These are phyloP conservation scores for Tilletia setariae DNA, from an alignment of 1,284 basidiomycete species.

Conservation along the genomic window DNA sequence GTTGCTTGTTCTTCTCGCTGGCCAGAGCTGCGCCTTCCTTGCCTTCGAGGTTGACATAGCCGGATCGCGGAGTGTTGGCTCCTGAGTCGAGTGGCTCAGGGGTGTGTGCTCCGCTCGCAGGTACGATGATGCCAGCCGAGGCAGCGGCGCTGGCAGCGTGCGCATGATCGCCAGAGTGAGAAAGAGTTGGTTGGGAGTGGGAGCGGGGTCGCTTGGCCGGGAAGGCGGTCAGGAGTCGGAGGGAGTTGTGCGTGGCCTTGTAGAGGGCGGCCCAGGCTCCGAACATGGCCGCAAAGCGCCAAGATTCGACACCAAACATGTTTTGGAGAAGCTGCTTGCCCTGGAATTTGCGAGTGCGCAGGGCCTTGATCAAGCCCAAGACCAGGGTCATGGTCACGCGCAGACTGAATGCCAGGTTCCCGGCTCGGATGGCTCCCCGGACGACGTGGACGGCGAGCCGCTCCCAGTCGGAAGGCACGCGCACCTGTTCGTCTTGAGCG, in stretches of 20 bases:
- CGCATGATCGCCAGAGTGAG: not conserved
- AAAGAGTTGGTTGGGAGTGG: not conserved
- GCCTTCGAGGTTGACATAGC: slow-evolving; percentile 32
- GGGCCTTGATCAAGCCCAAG: slow-evolving; percentile 42
- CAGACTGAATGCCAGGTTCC: slow-evolving; percentile 45
- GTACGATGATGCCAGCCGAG: not conserved
- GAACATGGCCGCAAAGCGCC: slow-evolving; percentile 48
- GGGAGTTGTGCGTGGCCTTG: slow-evolving; percentile 48
- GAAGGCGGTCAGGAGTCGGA: slow-evolving; percentile 46
- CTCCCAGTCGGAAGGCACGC: slow-evolving; percentile 50
- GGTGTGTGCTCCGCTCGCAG: not conserved
- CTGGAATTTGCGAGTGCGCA: slow-evolving; percentile 34
- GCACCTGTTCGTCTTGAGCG: slow-evolving; percentile 46
- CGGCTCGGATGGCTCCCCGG: slow-evolving; percentile 44
- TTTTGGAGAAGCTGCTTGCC: slow-evolving; percentile 27
- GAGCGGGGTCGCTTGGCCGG: slow-evolving; percentile 20
- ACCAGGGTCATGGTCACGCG: slow-evolving; percentile 41
- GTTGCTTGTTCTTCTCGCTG: slow-evolving; percentile 35
- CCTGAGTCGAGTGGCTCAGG: slow-evolving; percentile 23
- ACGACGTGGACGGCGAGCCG: slow-evolving; percentile 45
- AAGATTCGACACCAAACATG: slow-evolving; percentile 39
- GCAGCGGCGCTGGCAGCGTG: not conserved
- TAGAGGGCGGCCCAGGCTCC: slow-evolving; percentile 48
- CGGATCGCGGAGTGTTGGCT: slow-evolving; percentile 37
- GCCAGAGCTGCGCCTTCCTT: slow-evolving; percentile 36